Evolutionary conservation across 2,329 filamentous ascomycete species (phyloP), one percentile per base, ranked within the genome.

Genomic region (Epicoccum sorghinum): DNA sequence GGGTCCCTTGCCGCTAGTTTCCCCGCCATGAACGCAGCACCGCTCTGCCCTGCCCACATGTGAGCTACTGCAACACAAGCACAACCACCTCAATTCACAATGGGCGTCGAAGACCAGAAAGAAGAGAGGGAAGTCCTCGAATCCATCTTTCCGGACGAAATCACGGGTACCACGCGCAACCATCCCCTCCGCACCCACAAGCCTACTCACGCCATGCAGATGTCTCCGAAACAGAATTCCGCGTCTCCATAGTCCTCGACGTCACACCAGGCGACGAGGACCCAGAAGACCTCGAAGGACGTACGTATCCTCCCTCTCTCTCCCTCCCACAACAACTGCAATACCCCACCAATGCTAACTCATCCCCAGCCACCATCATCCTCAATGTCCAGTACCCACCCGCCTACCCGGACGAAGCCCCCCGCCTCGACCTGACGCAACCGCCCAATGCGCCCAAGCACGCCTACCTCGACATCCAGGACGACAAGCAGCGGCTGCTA

Each of bases 121-220:
- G 95, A 99, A 79, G 95, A 99, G 83, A 88, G 93, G 58, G 95
- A 99, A 77, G 93, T 99, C 67, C 91, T 99, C 73, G 91, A 96
- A 72, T 97, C 93, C 57, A 99, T 99, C 71, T 99, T 98, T 66
- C 92, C 95, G 1, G 93, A 99, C 57, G 95, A 99, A 79, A 96
- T 99, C 66, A 93, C 88, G 83, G 89, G 92, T 93, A 70, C 42
- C 75, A 9, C 37, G 24, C 64, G 67, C 52, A 72, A 57, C 32
- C 40, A 29, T 36, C 48, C 56, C 25, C 45, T 33, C 10, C 32
- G 10, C 32, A 6, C 27, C 27, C 27, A 7, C 27, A 6, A 33
- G 13, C 32, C 7, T 33, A n/a, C 32, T 33, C 10, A 33, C 10
- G 32, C 32, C 4, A n/a, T n/a, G 35, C 73, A 95, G 95, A 97